Evolutionary conservation across 208 protist genomes (phyloP).

Genomic region (Leishmania guyanensis): DNA sequence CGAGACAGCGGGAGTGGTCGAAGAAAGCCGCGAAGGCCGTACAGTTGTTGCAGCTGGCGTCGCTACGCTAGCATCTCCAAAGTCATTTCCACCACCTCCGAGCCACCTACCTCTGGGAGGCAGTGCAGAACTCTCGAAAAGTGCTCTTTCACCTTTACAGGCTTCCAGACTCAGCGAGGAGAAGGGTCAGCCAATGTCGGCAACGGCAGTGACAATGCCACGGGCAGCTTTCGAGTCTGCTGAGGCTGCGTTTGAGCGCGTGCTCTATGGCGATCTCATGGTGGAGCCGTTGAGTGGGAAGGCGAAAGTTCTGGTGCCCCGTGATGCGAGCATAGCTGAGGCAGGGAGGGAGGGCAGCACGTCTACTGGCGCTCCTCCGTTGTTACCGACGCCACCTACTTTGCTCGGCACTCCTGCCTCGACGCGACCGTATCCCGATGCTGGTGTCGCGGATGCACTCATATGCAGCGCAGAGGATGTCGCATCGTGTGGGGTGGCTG

Average conservation of each 20-base stretch:
- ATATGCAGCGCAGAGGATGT: neutral
- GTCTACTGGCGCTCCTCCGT: neutral
- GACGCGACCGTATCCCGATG: neutral
- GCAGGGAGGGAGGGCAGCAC: neutral
- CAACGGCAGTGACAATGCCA: neutral
- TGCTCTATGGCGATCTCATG: constrained; percentile 2
- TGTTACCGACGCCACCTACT: neutral
- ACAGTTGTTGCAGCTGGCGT: neutral
- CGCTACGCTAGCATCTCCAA: neutral
- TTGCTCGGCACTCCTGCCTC: neutral
- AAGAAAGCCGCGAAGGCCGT: neutral
- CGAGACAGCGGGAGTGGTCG: neutral
- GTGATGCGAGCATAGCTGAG: too few species aligned
- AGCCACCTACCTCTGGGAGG: neutral
- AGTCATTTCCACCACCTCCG: neutral
- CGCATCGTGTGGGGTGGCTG: neutral
- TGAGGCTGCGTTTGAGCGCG: constrained; percentile 27
- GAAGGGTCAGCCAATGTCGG: neutral
- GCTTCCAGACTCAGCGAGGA: neutral
- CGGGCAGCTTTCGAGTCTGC: neutral
- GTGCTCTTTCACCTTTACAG: neutral
- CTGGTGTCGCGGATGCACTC: neutral
- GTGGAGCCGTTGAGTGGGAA: neutral
- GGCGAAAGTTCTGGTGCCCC: neutral
- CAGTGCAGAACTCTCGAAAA: neutral